These are phyloP conservation scores for Dovyalis caffra DNA, from an alignment of 345 rosid genomes.

Conservation along the genomic window DNA sequence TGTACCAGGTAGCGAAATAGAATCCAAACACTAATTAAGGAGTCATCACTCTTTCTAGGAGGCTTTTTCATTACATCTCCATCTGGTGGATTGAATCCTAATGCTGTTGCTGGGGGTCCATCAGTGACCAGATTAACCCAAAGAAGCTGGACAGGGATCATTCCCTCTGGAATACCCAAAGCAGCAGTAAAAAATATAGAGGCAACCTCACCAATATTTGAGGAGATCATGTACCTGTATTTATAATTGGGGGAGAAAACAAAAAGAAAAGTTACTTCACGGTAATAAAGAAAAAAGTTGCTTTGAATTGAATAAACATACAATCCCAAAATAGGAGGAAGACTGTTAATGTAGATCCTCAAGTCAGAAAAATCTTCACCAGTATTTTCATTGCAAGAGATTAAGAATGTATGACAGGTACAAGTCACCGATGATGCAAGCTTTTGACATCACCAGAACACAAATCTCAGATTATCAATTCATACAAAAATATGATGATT, in stretches of 20 bases:
- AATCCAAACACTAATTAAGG: slow-evolving; percentile 91
- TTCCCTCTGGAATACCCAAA: slow-evolving; percentile 96
- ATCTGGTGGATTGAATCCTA: slow-evolving; percentile 97
- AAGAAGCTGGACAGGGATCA: slow-evolving; percentile 98
- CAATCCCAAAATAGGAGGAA: neutral
- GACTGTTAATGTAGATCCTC: neutral
- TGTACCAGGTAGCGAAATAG: slow-evolving; percentile 93
- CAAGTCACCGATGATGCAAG: neutral
- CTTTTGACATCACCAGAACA: neutral
- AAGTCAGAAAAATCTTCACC: neutral
- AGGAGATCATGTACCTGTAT: slow-evolving; percentile 96
- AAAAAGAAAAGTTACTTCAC: neutral
- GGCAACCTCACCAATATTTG: slow-evolving; percentile 97
- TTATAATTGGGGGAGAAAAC: neutral
- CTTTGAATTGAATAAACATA: neutral
- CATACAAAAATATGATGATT: neutral
- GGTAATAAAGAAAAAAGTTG: neutral
- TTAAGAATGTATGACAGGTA: neutral
- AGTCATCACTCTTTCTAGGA: slow-evolving; percentile 87
- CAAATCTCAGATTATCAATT: neutral
- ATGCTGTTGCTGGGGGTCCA: slow-evolving; percentile 98
- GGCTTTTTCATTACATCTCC: slow-evolving; percentile 92
- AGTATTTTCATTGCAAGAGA: neutral
- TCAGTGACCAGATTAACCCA: slow-evolving; percentile 99
- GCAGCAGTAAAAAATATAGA: slow-evolving; percentile 96